Evolutionary conservation across 257 asterid species (phyloP), one percentile per base, ranked within the genome.

Genomic region (Craterostigma plantagineum): DNA sequence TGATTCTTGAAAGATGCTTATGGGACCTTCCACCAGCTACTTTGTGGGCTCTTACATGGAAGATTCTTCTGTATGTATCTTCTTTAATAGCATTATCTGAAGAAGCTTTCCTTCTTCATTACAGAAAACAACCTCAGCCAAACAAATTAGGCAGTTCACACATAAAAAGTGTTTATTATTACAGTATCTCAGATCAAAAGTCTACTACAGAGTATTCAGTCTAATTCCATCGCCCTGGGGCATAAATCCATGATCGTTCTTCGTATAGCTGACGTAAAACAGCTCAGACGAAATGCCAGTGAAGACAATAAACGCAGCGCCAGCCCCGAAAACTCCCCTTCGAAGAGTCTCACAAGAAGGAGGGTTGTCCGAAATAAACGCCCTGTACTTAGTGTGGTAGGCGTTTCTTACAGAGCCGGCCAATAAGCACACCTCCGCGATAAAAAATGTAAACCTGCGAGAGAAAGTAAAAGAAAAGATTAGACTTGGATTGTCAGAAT

Each of bases 301-400:
- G 47, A 83, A 64, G 48, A 83, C 66, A 4, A 79, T 51, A 53
- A 83, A 76, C 8, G 95, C 95, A 16, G 93, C 93, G 11, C 75
- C 95, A 6, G 87, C 91, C 14, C 83, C 95, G 40, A 79, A 83
- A 30, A 79, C 74, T 45, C 95, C 95, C 73, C 65, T 73, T 7
- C 95, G 64, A 73, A 83, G 62, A 13, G 62, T 70, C 69, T 76
- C 92, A 30, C 95, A 83, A 3, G 91, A 63, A n/a, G 77, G 91
- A 39, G 86, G 77, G 10, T 69, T 16, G 2, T 61, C 50, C 0
- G 75, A 37, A 33, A 73, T 7, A 48, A 42, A 35, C 9, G 83
- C 60, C 51, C 80, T 58, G 61, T 83, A 76, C 57, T 69, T 76
- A 13, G 91, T 83, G 16, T 76, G 95, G 53, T 76, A 73, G 0